Percentiles rank a stretch among this genome's conserved stretches.
These are phyloP conservation scores for Pythium volutum DNA, from an alignment of 352 stramenopile genomes.

Conservation along the genomic window DNA sequence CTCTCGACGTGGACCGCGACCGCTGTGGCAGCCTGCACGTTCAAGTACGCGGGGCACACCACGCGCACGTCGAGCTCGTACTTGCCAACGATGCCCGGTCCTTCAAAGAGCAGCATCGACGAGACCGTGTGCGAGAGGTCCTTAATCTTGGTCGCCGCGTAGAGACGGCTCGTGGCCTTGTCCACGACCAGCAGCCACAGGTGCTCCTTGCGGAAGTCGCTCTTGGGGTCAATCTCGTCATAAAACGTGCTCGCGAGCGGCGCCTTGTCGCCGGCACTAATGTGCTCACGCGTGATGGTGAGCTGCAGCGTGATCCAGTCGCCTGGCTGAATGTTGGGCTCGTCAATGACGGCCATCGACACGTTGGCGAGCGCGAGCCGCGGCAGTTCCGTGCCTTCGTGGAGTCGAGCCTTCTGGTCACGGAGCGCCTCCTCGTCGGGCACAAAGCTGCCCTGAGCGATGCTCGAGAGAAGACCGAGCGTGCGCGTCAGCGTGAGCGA, in stretches of 20 bases:
- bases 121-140: slow-evolving; percentile 50
- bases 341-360: slow-evolving; percentile 57
- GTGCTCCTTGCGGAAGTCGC: slow-evolving; percentile 70
- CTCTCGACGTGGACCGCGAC: slow-evolving; percentile 45
- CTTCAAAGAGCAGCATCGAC: slow-evolving; percentile 61
- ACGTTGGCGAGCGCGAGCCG: slow-evolving; percentile 31
- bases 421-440: slow-evolving; percentile 56
- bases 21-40: slow-evolving; percentile 38
- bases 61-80: slow-evolving; percentile 81
- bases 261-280: slow-evolving; percentile 38
- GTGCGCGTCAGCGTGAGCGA: slow-evolving; percentile 48
- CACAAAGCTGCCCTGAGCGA: slow-evolving; percentile 68
- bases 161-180: slow-evolving; percentile 52
- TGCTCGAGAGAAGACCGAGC: slow-evolving; percentile 62
- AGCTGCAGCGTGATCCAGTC: slow-evolving; percentile 79
- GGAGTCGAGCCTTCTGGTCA: slow-evolving; percentile 50
- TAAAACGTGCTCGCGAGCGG: slow-evolving; percentile 62
- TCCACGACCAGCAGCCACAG: slow-evolving; percentile 72
- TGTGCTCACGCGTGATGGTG: slow-evolving; percentile 45
- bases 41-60: slow-evolving; percentile 59
- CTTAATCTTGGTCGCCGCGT: slow-evolving; percentile 64
- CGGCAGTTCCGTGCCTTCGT: slow-evolving; percentile 31
- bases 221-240: slow-evolving; percentile 63
- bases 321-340: slow-evolving; percentile 62
- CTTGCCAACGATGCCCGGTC: slow-evolving; percentile 55